Evolutionary conservation across 1,139 yeast species (phyloP).

Genomic region (Hyphopichia pseudoburtonii): DNA sequence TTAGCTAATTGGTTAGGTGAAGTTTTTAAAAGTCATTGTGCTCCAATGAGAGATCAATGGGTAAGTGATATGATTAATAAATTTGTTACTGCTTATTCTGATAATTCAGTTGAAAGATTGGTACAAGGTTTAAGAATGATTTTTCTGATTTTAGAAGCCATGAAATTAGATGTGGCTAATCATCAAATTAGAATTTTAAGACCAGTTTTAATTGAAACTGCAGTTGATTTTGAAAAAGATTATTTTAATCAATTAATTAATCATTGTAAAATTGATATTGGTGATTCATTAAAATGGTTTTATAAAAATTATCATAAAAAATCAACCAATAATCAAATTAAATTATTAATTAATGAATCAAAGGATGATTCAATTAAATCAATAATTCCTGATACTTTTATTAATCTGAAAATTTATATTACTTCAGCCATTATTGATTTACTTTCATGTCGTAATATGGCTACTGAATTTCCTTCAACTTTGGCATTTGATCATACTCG

Average conservation of each 20-base stretch:
- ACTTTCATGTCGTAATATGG: constrained; percentile 77
- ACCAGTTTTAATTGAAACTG: constrained; percentile 83
- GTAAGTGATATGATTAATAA: constrained; percentile 80
- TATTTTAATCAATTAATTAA: constrained; percentile 72
- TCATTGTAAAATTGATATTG: constrained; percentile 65
- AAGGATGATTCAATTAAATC: background rate
- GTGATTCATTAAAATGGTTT: constrained; percentile 74
- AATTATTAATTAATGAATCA: constrained; percentile 1
- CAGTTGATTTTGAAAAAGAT: constrained; percentile 89
- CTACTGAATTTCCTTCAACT: constrained; percentile 79
- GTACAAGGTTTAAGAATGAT: constrained; percentile 79
- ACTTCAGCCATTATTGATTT: constrained; percentile 57
- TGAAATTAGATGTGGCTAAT: constrained; percentile 94
- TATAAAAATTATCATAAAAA: constrained; percentile 34
- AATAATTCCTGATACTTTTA: constrained; percentile 1
- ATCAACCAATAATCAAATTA: constrained; percentile 2
- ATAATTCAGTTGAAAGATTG: constrained; percentile 52
- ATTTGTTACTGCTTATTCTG: constrained; percentile 61
- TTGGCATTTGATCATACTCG: constrained; percentile 87
- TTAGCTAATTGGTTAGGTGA: constrained; percentile 71
- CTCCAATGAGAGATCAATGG: constrained; percentile 94
- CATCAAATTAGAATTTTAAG: constrained; percentile 86
- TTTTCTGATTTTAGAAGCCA: constrained; percentile 87
- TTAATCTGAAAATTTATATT: constrained; percentile 35
- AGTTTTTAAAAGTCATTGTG: constrained; percentile 81